Evolutionary conservation across 768 basidiomycete species (phyloP), one percentile per base, ranked within the genome.

Genomic region (Plicaturopsis crispa): DNA sequence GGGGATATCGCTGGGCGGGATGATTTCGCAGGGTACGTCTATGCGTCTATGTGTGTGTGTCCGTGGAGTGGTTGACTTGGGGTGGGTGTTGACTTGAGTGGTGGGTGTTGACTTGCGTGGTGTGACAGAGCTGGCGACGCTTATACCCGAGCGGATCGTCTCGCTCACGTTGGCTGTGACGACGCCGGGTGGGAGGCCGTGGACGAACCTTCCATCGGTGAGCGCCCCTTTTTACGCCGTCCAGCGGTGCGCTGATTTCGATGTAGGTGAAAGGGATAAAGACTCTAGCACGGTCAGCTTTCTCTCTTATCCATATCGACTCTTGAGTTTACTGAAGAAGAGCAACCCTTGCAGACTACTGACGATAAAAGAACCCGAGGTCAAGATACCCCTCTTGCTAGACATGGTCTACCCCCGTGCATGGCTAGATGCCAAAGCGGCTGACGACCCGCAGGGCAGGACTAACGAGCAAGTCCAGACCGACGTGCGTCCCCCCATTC

Each of bases 1-100:
- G 16, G 83, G 88, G 6, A 59, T 75, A 17, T 87, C 84, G 26
- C 55, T 91, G 4, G 88, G 88, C 2, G 87, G 87, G 4, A 90
- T 89, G 87, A 85, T 87, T 35, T 75, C 84, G 0, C 82, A 85
- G 60, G 80, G 83, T 81, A 42, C 22, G 47, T 39, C 23, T 14
- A 17, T n/a, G n/a, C n/a, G n/a, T n/a, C n/a, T n/a, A n/a, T n/a
- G n/a, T n/a, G n/a, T n/a, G n/a, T n/a, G n/a, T 17, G n/a, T 35
- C 13, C 22, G 7, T n/a, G n/a, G 18, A 20, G 26, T 28, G 10
- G 14, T 28, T 8, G 26, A 8, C 26, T 8, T 28, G 26, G 8
- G 14, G 26, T 8, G 8, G 8, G 26, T 28, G 8, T 8, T 28
- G 14, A 28, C 26, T n/a, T n/a, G n/a, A n/a, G n/a, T n/a, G n/a